Conservation (phyloP, 2,329 filamentous ascomycete species). For the Torrubiellomyces zombiae region DNA sequence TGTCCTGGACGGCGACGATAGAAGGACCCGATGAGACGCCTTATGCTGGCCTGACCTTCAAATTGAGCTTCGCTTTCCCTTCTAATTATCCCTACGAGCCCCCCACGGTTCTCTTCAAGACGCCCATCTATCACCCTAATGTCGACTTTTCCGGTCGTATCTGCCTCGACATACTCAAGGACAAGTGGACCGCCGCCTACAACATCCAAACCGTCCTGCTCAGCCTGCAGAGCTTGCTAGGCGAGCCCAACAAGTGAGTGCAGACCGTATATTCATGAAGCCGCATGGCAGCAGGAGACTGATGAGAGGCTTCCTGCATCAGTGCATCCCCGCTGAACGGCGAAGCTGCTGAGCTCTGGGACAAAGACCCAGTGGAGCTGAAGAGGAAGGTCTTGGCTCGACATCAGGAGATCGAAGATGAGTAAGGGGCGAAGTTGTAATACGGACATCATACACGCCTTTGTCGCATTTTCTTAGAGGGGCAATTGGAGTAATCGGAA, state of each 20-base stretch:
- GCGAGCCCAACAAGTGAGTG: conserved; percentile 93
- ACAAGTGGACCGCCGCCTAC: conserved; percentile 97
- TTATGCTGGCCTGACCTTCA: conserved; percentile 76
- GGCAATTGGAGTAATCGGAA: conserved; percentile 26
- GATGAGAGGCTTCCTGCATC: too few relatives aligned
- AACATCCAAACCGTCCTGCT: conserved; percentile 88
- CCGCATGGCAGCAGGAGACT: too few relatives aligned
- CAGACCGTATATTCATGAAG: neutral
- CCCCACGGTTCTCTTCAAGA: conserved; percentile 90
- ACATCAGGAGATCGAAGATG: conserved; percentile 48
- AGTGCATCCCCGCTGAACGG: conserved; percentile 91
- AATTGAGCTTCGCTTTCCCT: conserved; percentile 82
- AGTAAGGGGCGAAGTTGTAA: conserved; percentile 19
- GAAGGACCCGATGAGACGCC: conserved; percentile 81
- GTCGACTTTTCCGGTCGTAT: conserved; percentile 95
- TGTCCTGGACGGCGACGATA: conserved; percentile 89
- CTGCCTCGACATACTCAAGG: conserved; percentile 94
- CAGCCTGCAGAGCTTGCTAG: conserved; percentile 85
- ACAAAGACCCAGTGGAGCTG: conserved; percentile 73
- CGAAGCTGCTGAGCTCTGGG: conserved; percentile 92
- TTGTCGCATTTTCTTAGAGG: conserved; percentile 10
- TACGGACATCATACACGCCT: too few relatives aligned
- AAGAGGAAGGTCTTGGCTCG: conserved; percentile 54
- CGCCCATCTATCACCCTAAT: conserved; percentile 97
- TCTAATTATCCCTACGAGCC: conserved; percentile 84